Percentiles rank a stretch among this genome's conserved stretches.
These are phyloP conservation scores for Millerozyma miso DNA, from an alignment of 805 yeast genomes.

Conservation along the genomic window DNA sequence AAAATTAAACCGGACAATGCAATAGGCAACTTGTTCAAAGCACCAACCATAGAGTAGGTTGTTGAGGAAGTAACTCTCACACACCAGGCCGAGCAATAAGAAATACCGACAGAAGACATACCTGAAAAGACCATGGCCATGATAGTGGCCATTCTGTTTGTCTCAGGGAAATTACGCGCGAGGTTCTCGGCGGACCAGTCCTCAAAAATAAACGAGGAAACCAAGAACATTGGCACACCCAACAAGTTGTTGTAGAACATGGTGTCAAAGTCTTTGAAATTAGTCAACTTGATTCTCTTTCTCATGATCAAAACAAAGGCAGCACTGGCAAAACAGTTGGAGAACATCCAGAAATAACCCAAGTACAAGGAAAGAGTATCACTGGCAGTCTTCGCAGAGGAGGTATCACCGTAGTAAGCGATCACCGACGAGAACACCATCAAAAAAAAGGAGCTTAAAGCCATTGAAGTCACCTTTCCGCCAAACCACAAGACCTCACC, in stretches of 20 bases:
- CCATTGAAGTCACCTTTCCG: constrained; percentile 85
- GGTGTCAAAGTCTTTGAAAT: constrained; percentile 95
- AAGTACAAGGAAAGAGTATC: constrained; percentile 46
- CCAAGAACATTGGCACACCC: constrained; percentile 82
- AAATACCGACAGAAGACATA: constrained; percentile 91
- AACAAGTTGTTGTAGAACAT: constrained; percentile 96
- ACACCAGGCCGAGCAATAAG: constrained; percentile 99
- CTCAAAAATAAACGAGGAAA: constrained; percentile 74
- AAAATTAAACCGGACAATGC: constrained; percentile 92
- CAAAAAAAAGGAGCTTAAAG: constrained; percentile 78
- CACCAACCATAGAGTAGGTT: constrained; percentile 99
- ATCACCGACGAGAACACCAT: constrained; percentile 96
- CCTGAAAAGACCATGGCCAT: constrained; percentile 90
- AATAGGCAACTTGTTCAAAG: constrained; percentile 95
- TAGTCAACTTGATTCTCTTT: constrained; percentile 95
- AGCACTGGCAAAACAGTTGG: constrained; percentile 93
- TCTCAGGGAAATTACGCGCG: constrained; percentile 72
- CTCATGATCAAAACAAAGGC: constrained; percentile 92
- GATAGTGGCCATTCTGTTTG: constrained; percentile 61
- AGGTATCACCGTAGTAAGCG: constrained; percentile 84
- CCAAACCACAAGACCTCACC: constrained; percentile 98
- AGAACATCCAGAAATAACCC: constrained; percentile 96
- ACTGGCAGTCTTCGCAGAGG: constrained; percentile 33
- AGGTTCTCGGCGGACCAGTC: constrained; percentile 89
- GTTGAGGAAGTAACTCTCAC: constrained; percentile 98